These are phyloP conservation scores for Rubia balearica DNA, from an alignment of 305 asterid species.

Conservation along the genomic window DNA sequence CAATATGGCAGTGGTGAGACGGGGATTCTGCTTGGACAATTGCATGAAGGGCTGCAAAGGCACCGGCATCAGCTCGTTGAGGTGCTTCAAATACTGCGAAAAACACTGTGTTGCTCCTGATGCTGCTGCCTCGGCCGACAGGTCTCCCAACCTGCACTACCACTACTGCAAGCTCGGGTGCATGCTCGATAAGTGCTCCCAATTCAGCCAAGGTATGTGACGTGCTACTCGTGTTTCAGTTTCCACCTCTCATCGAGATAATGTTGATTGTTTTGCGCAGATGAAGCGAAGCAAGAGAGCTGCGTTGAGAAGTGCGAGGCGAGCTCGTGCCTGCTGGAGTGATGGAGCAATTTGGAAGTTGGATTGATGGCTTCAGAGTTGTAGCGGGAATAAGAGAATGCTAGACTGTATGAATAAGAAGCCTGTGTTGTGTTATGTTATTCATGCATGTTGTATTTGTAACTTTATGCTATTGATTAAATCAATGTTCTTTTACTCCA, in stretches of 20 bases:
- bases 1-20: neutral
- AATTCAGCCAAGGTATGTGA: neutral
- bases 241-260: neutral
- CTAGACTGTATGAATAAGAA: neutral
- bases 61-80: conserved; percentile 4
- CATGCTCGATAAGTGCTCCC: conserved; percentile 9
- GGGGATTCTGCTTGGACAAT: conserved; percentile 1
- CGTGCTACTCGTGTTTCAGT: neutral
- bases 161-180: conserved; percentile 13
- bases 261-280: neutral
- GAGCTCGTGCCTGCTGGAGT: neutral
- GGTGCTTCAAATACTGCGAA: conserved; percentile 12
- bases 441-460: neutral
- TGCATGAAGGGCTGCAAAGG: conserved; percentile 7
- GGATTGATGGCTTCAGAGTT: neutral
- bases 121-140: neutral
- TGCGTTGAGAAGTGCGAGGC: neutral
- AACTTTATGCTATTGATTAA: neutral
- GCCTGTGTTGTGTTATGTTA: neutral
- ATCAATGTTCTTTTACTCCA: too few relatives aligned
- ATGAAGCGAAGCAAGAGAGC: conserved; percentile 8
- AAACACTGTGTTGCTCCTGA: neutral
- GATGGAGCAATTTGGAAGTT: neutral
- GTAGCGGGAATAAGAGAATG: neutral
- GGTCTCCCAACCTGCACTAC: neutral